phyloP scores from a whole-genome alignment of 352 stramenopile genomes.

The Thalassiosira tumida region DNA sequence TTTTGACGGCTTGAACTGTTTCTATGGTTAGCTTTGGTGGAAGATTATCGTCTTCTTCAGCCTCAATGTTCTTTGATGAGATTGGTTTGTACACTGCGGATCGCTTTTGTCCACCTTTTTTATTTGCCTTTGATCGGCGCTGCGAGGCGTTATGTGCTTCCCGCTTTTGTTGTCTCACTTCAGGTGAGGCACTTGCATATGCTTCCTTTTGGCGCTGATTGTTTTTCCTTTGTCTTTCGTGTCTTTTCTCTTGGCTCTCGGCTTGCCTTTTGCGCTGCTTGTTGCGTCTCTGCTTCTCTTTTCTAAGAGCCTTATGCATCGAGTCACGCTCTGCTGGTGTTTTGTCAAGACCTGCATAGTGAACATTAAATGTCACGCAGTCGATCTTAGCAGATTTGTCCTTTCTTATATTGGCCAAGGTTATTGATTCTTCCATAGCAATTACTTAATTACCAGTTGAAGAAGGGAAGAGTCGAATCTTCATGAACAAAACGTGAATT shows the following conservation, averaged over 20 bases:
- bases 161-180: background rate
- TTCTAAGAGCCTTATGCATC: background rate
- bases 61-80: background rate
- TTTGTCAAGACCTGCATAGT: background rate
- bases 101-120: background rate
- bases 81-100: background rate
- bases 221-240: background rate
- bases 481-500: too few relatives aligned
- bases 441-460: too few relatives aligned
- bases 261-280: background rate
- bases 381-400: background rate
- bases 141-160: background rate
- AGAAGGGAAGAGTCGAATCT: too few relatives aligned
- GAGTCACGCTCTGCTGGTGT: background rate
- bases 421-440: too few relatives aligned
- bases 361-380: background rate
- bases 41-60: background rate
- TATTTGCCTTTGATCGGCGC: background rate
- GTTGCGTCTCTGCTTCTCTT: background rate
- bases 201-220: background rate
- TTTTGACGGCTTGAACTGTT: conserved; percentile 1
- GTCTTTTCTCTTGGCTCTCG: background rate
- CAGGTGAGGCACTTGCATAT: background rate
- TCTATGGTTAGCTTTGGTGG: background rate
- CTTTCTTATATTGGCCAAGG: background rate